Base-by-base conservation (phyloP, 2,329 filamentous ascomycete genomes). In the Xylariaceae sp. region DNA sequence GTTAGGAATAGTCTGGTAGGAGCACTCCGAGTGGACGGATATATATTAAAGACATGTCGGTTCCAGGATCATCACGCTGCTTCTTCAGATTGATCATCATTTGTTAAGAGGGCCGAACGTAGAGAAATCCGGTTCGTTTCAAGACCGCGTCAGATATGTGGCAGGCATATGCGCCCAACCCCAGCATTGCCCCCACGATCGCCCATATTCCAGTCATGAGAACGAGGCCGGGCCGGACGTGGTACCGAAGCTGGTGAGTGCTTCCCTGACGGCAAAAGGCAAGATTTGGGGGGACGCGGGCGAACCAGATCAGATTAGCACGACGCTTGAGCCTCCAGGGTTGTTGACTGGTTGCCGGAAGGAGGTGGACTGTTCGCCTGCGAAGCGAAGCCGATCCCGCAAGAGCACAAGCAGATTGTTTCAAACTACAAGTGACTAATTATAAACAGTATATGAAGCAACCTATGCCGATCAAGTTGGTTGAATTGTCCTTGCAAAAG, bases 1-100 rank as follows among this genome's bases (percentile, higher is more conserved):
- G 51, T 47, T 47, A 58, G 52, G 47, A 50, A 55, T 33, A 31
- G 38, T 48, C 48, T 54, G 48, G 54, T 51, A 55, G 52, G 51
- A 55, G 51, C 52, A 53, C 58, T 63, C 61, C 62, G 61, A 63
- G 54, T 64, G 62, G 62, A 54, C 42, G 61, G 56, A 39, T 56
- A 60, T 64, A 64, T 61, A 56, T 60, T 55, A 58, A 62, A 48
- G 31, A 46, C 18, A 56, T 53, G 47, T 54, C 54, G 42, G 51
- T 55, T 54, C 59, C 57, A 53, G 54, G 56, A 42, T 60, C 59
- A 55, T 47, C 22, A 31, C 55, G 47, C 42, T 51, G 42, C 44
- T 42, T 53, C 42, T 48, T 41, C 49, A 42, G 50, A 54, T 59
- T 57, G 52, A 55, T 56, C 53, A 59, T 59, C 54, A 53, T 53